phyloP scores from a whole-genome alignment of 805 yeast species.

The Starmerella cellae region DNA sequence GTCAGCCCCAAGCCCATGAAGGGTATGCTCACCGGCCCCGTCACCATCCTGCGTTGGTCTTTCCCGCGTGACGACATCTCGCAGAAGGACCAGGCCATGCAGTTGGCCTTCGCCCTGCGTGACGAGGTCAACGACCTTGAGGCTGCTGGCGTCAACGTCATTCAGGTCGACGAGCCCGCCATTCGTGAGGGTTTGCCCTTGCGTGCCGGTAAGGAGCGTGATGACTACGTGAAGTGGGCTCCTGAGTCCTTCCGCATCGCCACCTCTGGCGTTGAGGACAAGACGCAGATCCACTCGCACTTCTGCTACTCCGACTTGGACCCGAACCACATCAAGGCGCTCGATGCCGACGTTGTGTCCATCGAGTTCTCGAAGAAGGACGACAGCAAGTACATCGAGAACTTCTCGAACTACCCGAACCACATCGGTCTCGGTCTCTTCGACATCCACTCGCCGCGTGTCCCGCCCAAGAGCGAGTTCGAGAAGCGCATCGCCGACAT shows the following conservation, averaged over 20 bases:
- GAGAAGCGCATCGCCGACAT: conserved; percentile 85
- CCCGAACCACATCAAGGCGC: conserved; percentile 98
- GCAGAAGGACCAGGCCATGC: conserved; percentile 86
- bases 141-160: conserved; percentile 94
- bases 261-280: conserved; percentile 90
- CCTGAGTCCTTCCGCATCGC: conserved; percentile 99
- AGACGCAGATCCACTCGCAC: conserved; percentile 98
- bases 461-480: conserved; percentile 95
- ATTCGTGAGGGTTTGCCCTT: conserved; percentile 99
- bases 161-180: conserved; percentile 99
- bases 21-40: conserved; percentile 99
- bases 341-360: conserved; percentile 98
- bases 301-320: conserved; percentile 99
- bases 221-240: conserved; percentile 95
- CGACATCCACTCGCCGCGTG: conserved; percentile 99
- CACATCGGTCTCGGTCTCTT: conserved; percentile 98
- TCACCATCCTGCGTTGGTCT: conserved; percentile 99
- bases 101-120: conserved; percentile 93
- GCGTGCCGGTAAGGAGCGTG: conserved; percentile 94
- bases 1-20: conserved; percentile 91
- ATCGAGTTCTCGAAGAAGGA: conserved; percentile 99
- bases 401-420: conserved; percentile 97
- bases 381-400: conserved; percentile 94
- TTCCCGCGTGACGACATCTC: conserved; percentile 99
- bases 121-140: conserved; percentile 98